Conservation (phyloP, 106 monocot genomes). For the Narthecium ossifragum region DNA sequence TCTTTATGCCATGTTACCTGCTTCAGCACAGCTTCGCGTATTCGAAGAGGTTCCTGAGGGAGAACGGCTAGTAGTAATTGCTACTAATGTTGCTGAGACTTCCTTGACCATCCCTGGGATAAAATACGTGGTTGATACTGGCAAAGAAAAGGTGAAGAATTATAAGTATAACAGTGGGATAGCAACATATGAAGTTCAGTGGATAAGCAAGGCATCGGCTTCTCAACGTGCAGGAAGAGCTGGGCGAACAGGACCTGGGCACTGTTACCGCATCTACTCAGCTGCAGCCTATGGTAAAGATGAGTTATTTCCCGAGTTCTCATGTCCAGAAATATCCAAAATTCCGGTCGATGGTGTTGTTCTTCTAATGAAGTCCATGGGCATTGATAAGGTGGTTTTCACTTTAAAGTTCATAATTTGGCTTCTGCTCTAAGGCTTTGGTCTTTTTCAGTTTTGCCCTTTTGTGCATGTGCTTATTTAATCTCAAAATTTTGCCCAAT, state of each 20-base stretch:
- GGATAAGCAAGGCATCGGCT: slow-evolving; percentile 99
- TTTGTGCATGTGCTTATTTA: background rate
- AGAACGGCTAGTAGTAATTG: slow-evolving; percentile 79
- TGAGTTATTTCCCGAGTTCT: slow-evolving; percentile 71
- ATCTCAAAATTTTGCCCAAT: background rate
- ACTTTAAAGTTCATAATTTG: too few relatives aligned
- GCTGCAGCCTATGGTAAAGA: slow-evolving; percentile 77
- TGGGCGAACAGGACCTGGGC: slow-evolving; percentile 85
- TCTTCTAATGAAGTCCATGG: slow-evolving; percentile 83
- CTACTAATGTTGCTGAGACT: slow-evolving; percentile 98
- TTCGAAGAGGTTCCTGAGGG: slow-evolving; percentile 74
- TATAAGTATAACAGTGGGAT: slow-evolving; percentile 68
- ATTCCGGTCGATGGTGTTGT: slow-evolving; percentile 90
- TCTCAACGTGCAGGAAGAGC: slow-evolving; percentile 90
- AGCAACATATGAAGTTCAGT: slow-evolving; percentile 65
- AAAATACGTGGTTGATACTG: slow-evolving; percentile 96
- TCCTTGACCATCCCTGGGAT: slow-evolving; percentile 96
- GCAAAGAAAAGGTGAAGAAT: slow-evolving; percentile 91
- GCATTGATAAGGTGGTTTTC: slow-evolving; percentile 85
- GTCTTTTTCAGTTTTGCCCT: background rate
- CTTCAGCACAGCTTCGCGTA: slow-evolving; percentile 71
- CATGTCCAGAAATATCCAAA: slow-evolving; percentile 72
- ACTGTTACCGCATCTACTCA: slow-evolving; percentile 91
- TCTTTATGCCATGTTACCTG: slow-evolving; percentile 91
- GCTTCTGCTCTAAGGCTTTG: too few relatives aligned